Percentiles rank a stretch among this genome's conserved stretches.
These are phyloP conservation scores for Panellus pusillus DNA, from an alignment of 768 basidiomycete genomes.

Conservation along the genomic window DNA sequence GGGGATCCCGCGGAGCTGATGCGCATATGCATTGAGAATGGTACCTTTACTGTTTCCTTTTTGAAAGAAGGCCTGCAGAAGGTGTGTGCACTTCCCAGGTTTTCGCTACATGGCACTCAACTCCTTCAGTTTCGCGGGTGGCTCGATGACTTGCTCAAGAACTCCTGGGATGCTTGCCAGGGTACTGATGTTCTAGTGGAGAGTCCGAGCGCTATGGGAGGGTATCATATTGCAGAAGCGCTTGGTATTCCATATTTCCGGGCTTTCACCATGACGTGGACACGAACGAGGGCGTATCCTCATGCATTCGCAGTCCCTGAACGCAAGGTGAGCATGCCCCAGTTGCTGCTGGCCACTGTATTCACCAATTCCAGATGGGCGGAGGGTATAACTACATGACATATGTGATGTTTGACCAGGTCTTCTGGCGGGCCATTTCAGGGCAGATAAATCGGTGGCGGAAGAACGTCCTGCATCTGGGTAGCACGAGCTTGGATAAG, in stretches of 20 bases:
- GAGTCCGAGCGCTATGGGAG: constrained; percentile 96
- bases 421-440: constrained; percentile 94
- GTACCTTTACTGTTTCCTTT: constrained; percentile 95
- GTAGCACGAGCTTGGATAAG: constrained; percentile 85
- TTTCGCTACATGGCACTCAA: constrained; percentile 5
- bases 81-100: constrained; percentile 40
- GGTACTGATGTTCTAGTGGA: constrained; percentile 91
- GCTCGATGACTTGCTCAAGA: constrained; percentile 93
- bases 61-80: constrained; percentile 87
- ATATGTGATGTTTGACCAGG: constrained; percentile 96
- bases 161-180: constrained; percentile 96
- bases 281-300: constrained; percentile 92
- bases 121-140: constrained; percentile 85
- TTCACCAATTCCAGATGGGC: constrained; percentile 64
- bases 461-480: constrained; percentile 69
- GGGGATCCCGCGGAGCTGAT: constrained; percentile 98
- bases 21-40: constrained; percentile 97
- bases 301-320: constrained; percentile 99
- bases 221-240: constrained; percentile 95
- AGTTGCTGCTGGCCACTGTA: neutral
- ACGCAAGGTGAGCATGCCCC: constrained; percentile 59
- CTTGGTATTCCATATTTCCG: constrained; percentile 91
- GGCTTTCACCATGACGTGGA: constrained; percentile 98
- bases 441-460: constrained; percentile 97
- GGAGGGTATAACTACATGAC: constrained; percentile 99